phyloP scores from a whole-genome alignment of 768 basidiomycete genomes.

The Boletus reticulatus region DNA sequence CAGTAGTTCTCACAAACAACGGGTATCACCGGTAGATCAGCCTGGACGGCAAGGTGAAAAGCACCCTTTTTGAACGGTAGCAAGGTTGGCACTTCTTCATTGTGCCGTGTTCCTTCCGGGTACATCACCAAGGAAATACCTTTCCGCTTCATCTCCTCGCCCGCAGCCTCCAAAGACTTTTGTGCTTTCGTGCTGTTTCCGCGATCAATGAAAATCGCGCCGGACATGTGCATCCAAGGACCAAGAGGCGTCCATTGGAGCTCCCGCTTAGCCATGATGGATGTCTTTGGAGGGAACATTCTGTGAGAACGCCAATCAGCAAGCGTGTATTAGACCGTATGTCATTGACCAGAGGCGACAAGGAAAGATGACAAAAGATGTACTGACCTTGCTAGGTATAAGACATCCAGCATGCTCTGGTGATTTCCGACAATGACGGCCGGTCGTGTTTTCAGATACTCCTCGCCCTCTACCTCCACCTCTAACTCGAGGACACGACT shows the following conservation, averaged over 20 bases:
- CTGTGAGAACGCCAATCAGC: conserved; percentile 36
- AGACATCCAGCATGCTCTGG: conserved; percentile 89
- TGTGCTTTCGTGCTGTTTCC: conserved; percentile 75
- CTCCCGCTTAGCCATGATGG: conserved; percentile 93
- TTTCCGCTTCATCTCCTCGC: conserved; percentile 68
- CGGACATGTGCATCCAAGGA: conserved; percentile 86
- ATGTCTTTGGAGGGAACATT: conserved; percentile 76
- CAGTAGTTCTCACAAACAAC: conserved; percentile 95
- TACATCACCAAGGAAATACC: conserved; percentile 89
- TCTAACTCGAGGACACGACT: conserved; percentile 61
- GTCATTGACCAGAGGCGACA: conserved; percentile 2
- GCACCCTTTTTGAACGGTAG: conserved; percentile 97
- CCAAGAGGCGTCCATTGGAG: conserved; percentile 86
- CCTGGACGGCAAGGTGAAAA: conserved; percentile 92
- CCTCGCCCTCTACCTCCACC: conserved; percentile 82
- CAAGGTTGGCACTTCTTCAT: conserved; percentile 60
- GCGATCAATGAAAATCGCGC: conserved; percentile 90
- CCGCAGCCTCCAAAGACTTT: conserved; percentile 72
- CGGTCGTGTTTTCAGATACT: conserved; percentile 70
- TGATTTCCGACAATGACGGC: conserved; percentile 85
- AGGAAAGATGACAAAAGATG: conserved; percentile 12
- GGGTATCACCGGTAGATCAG: conserved; percentile 87
- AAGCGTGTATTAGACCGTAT: conserved; percentile 4
- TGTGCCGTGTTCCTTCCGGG: conserved; percentile 92
- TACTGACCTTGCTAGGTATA: conserved; percentile 75